phyloP scores from a whole-genome alignment of 495 filamentous ascomycete species.

The Penicillium salamii region DNA sequence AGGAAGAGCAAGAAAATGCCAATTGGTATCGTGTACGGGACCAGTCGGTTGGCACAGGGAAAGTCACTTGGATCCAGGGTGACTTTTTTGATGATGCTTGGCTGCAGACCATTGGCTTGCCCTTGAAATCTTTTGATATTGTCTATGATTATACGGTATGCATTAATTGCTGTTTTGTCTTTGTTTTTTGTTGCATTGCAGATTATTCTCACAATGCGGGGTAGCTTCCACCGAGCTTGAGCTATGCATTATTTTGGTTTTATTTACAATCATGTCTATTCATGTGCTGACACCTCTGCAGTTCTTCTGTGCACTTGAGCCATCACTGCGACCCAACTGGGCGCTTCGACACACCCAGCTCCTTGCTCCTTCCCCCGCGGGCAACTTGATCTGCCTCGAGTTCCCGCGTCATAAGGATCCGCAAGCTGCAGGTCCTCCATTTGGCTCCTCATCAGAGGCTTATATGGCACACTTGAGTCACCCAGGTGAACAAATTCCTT shows the following conservation, averaged over 20 bases:
- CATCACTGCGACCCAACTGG: conserved; percentile 64
- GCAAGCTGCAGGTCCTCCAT: conserved; percentile 66
- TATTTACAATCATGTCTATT: conserved; percentile 4
- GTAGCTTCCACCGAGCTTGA: background rate
- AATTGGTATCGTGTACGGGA: conserved; percentile 47
- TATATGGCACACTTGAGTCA: conserved; percentile 65
- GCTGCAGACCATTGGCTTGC: conserved; percentile 39
- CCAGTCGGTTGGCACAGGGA: conserved; percentile 47
- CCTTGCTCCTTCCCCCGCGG: conserved; percentile 52
- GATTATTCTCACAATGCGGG: background rate
- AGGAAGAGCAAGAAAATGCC: conserved; percentile 37
- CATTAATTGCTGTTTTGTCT: conserved; percentile 5
- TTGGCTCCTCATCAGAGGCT: conserved; percentile 55
- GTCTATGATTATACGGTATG: conserved; percentile 84
- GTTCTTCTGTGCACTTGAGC: conserved; percentile 80
- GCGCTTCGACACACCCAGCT: conserved; percentile 62
- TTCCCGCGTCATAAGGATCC: conserved; percentile 72
- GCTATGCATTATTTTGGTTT: background rate
- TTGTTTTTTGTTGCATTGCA: background rate
- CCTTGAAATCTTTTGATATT: conserved; percentile 64
- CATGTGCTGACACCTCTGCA: conserved; percentile 29
- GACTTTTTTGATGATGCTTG: conserved; percentile 74
- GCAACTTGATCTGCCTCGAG: conserved; percentile 73
- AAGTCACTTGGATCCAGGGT: conserved; percentile 57
- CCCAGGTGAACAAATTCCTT: conserved; percentile 63